Evolutionary conservation across 2,329 filamentous ascomycete species (phyloP).

Genomic region (Neofusicoccum laricinum): DNA sequence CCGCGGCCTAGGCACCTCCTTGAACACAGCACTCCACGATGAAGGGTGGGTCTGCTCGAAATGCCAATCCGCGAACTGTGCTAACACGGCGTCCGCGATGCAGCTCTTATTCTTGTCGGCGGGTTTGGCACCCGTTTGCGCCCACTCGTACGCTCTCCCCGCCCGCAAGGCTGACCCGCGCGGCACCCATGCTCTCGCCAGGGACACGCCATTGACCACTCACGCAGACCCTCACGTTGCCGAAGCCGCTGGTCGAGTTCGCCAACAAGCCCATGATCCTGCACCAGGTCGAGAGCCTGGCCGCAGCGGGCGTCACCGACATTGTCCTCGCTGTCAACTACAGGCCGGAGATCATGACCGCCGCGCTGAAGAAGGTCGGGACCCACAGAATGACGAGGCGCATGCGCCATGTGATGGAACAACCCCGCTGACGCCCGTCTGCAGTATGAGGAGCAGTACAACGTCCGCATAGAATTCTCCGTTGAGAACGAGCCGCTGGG

Average conservation of each 20-base stretch:
- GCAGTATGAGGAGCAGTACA: constrained; percentile 83
- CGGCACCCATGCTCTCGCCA: constrained; percentile 22
- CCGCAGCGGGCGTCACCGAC: constrained; percentile 90
- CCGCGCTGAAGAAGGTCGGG: constrained; percentile 79
- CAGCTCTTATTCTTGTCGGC: constrained; percentile 97
- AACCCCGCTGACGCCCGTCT: constrained; percentile 1
- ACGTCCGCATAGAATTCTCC: constrained; percentile 94
- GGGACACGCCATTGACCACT: constrained; percentile 24
- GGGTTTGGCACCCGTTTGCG: constrained; percentile 97
- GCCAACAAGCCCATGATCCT: constrained; percentile 99
- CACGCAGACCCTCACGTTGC: constrained; percentile 83
- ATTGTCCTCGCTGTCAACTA: constrained; percentile 99
- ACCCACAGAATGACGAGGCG: background rate
- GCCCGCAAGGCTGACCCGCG: constrained; percentile 20
- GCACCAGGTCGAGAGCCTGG: constrained; percentile 94
- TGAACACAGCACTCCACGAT: constrained; percentile 14
- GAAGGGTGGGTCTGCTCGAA: constrained; percentile 17
- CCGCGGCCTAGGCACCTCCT: constrained; percentile 4
- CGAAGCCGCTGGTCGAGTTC: constrained; percentile 97
- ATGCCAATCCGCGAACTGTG: constrained; percentile 7
- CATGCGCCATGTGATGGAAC: background rate
- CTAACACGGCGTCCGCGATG: constrained; percentile 16
- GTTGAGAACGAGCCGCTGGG: constrained; percentile 94
- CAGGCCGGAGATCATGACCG: constrained; percentile 95
- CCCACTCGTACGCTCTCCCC: constrained; percentile 66